Evolutionary conservation across 768 basidiomycete species (phyloP).

Genomic region (Vararia minispora): DNA sequence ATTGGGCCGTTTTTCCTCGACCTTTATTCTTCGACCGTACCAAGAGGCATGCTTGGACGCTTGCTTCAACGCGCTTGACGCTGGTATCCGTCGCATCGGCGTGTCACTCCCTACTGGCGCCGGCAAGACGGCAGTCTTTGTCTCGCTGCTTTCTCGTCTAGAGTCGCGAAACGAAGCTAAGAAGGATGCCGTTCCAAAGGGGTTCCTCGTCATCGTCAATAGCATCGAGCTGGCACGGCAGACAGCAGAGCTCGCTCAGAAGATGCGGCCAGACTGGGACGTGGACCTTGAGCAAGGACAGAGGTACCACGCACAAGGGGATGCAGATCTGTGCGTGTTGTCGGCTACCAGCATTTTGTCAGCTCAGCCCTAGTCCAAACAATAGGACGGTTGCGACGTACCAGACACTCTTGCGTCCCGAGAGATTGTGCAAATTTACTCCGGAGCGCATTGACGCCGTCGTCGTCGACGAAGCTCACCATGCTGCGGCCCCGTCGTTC

Average conservation of each 20-base stretch:
- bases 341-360: not conserved
- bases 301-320: conserved; percentile 63
- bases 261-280: conserved; percentile 57
- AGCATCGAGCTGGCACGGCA: conserved; percentile 85
- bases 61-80: conserved; percentile 57
- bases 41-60: conserved; percentile 73
- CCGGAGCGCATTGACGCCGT: conserved; percentile 57
- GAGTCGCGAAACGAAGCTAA: conserved; percentile 26
- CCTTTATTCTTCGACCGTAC: conserved; percentile 65
- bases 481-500: conserved; percentile 86
- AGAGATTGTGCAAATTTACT: conserved; percentile 67
- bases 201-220: conserved; percentile 78
- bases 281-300: conserved; percentile 90
- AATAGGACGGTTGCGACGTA: conserved; percentile 79
- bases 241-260: conserved; percentile 60
- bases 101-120: conserved; percentile 81
- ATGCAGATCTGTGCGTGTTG: conserved; percentile 69
- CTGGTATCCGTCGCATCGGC: conserved; percentile 66
- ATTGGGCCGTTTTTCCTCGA: not conserved
- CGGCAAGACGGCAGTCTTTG: conserved; percentile 87
- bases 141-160: conserved; percentile 65
- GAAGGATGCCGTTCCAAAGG: conserved; percentile 32
- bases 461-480: conserved; percentile 91
- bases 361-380: not conserved
- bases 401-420: conserved; percentile 62